Conservation (phyloP, 1,284 basidiomycete genomes). For the Xerocomus amazonicus region DNA sequence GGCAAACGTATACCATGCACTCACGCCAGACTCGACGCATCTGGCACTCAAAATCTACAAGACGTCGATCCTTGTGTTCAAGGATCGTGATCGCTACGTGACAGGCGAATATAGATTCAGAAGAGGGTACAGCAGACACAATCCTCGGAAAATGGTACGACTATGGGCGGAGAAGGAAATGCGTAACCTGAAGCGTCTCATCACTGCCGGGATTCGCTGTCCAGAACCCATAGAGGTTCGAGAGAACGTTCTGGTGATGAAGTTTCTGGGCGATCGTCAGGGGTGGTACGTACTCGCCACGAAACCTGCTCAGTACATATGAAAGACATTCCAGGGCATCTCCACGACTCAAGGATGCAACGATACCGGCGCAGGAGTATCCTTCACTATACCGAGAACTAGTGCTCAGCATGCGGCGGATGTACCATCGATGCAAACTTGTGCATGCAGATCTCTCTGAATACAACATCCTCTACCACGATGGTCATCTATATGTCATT, state of each 20-base stretch:
- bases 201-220: constrained; percentile 77
- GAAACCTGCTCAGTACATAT: constrained; percentile 8
- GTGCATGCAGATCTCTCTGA: constrained; percentile 98
- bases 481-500: constrained; percentile 86
- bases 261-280: constrained; percentile 79
- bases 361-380: constrained; percentile 54
- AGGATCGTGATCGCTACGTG: constrained; percentile 94
- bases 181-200: constrained; percentile 87
- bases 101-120: constrained; percentile 91
- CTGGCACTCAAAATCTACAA: constrained; percentile 98
- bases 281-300: constrained; percentile 60
- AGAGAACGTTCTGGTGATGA: constrained; percentile 97
- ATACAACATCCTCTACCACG: constrained; percentile 93
- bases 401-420: constrained; percentile 73
- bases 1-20: constrained; percentile 93
- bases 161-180: constrained; percentile 99
- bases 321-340: constrained; percentile 60
- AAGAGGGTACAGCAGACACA: constrained; percentile 87
- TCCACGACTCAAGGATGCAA: constrained; percentile 87
- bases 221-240: constrained; percentile 91
- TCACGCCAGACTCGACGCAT: constrained; percentile 60
- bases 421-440: constrained; percentile 89
- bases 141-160: constrained; percentile 98
- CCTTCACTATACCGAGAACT: constrained; percentile 77
- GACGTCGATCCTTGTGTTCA: constrained; percentile 96